Base-by-base conservation (phyloP, 2,329 filamentous ascomycete species). In the Pseudohalonectria lignicola region DNA sequence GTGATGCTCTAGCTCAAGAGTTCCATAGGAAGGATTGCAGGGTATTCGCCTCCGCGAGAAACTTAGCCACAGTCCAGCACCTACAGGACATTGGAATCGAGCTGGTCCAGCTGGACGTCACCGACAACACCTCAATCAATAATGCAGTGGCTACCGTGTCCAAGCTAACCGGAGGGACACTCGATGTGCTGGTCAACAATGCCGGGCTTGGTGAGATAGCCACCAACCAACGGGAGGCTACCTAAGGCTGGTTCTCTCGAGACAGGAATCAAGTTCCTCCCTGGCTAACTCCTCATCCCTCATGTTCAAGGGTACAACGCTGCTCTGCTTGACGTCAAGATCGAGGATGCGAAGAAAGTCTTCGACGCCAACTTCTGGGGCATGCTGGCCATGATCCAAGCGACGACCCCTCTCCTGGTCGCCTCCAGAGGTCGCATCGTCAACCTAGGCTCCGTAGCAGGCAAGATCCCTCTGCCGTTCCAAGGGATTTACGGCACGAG, bases 291-390 rank as follows among this genome's bases (percentile, higher is more conserved):
- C n/a, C n/a, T n/a, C n/a, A n/a, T n/a, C n/a, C n/a, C n/a, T n/a
- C n/a, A n/a, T n/a, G n/a, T n/a, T n/a, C 36, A 41, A 5, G 45
- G 43, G 7, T 50, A 51, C 23, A 43, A 46, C n/a, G 50, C 49
- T 39, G 61, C 62, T 1, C 40, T 51, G 3, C 39, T 64, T n/a
- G 61, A 64, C 33, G 44, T 50, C 2, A 46, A 56, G 18, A 43
- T 64, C 9, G 49, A 52, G 4, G 45, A 54, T 9, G 59, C 55
- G 7, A 55, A 52, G 21, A 45, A 45, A 20, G 43, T 65, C 8
- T 65, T 62, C 42, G 61, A 67, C 7, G 51, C 63, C 31, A 70
- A 70, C 42, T 47, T 64, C 21, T 64, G 59, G 49, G 61, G 57
- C 1, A 41, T 52, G 1, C 43, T 67, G 8, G 43, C 47, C 7